phyloP scores from a whole-genome alignment of 2,329 filamentous ascomycete species.

The Orbilia blumenaviensis region DNA sequence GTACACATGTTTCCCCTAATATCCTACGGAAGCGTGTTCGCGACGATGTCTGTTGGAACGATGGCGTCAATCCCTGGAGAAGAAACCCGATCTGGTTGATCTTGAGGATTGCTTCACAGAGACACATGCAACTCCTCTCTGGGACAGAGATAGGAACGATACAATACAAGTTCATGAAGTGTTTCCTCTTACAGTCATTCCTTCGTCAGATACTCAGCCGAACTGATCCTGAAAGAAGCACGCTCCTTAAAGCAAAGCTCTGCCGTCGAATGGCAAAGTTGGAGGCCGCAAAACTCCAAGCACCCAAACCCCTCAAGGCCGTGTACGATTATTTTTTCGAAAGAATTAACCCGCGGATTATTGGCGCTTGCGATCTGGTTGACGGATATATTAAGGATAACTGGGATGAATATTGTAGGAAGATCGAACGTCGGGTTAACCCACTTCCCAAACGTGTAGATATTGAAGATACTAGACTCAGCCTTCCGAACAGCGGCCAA shows the following conservation, averaged over 20 bases:
- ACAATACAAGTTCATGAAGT: conserved; percentile 70
- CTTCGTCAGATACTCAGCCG: conserved; percentile 61
- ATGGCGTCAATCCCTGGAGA: conserved; percentile 68
- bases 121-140: conserved; percentile 64
- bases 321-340: conserved; percentile 59
- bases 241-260: conserved; percentile 66
- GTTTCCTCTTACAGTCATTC: conserved; percentile 64
- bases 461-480: conserved; percentile 59
- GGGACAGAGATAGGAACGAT: conserved; percentile 63
- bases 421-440: conserved; percentile 61
- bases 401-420: conserved; percentile 63
- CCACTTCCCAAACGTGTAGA: conserved; percentile 62
- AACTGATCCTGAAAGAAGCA: conserved; percentile 60
- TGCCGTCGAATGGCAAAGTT: conserved; percentile 70
- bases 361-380: conserved; percentile 58
- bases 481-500: conserved; percentile 62
- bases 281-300: conserved; percentile 61
- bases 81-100: conserved; percentile 71
- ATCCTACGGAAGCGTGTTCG: conserved; percentile 69
- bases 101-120: conserved; percentile 68
- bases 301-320: background rate
- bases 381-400: conserved; percentile 58
- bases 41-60: conserved; percentile 69
- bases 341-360: conserved; percentile 58
- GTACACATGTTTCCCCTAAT: conserved; percentile 60